Base-by-base conservation (phyloP, 1,284 basidiomycete species). In the Sporisorium graminicola region DNA sequence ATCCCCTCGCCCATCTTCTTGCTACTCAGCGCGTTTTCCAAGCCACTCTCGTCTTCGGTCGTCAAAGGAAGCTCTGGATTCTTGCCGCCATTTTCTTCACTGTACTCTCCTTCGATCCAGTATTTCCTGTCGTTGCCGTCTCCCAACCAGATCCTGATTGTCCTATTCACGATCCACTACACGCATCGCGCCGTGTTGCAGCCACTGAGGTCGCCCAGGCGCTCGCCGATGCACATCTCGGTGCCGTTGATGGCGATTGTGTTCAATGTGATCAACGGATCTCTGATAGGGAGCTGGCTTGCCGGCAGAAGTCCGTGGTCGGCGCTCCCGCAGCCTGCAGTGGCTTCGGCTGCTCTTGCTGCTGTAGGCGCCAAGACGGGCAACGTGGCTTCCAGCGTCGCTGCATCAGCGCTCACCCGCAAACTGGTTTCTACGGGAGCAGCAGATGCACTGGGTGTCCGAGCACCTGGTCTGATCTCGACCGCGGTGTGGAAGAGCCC, bases 101-200 rank as follows among this genome's bases (percentile, higher is more conserved):
- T 79, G 5, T 51, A 79, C 83, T 87, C 67, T 87, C 60, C 68
- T 0, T 64, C 72, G 12, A 73, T 79, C 26, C 42, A 58, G 14
- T 53, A 73, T 31, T 78, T 87, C 49, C 77, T 86, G 27, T 65
- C 85, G 53, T 74, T 87, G n/a, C 82, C 81, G 8, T 80, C 80
- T 44, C 88, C 90, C 0, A 88, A 90, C 49, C 87, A 88, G 26
- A 74, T 93, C 29, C 88, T 94, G 53, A 87, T 89, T 18, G 74
- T 85, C 0, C 87, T 92, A 57, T 96, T 89, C 85, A 83, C 94
- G 49, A 76, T 89, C 1, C 94, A 98, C 87, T 97, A 97, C 86
- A 76, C 89, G 56, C 94, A 96, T 86, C 91, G 95, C 43, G 91
- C 94, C 5, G 66, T 97, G 65, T 83, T 96, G 33, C 92, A 91